Evolutionary conservation across 352 stramenopile genomes (phyloP).

Genomic region (Globisporangium spinosum): DNA sequence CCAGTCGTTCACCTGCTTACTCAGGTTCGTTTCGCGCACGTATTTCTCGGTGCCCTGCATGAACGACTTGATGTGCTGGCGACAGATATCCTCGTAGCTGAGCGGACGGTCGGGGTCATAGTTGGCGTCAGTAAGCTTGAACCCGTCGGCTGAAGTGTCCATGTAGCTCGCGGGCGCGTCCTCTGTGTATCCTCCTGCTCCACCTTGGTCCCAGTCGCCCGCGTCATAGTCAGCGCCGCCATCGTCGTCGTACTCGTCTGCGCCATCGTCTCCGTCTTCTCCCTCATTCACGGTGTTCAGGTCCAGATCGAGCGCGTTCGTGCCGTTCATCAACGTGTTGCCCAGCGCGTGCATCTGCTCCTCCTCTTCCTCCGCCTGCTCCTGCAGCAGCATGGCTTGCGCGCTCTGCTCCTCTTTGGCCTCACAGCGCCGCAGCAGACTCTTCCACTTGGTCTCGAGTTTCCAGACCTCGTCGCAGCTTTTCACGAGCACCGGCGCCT

Average conservation of each 20-base stretch:
- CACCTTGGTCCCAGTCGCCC: slow-evolving; percentile 27
- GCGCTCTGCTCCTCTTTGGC: slow-evolving; percentile 56
- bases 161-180: not conserved
- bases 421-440: slow-evolving; percentile 40
- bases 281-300: slow-evolving; percentile 24
- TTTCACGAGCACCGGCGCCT: slow-evolving; percentile 42
- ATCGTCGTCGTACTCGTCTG: slow-evolving; percentile 29
- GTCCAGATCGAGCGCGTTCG: slow-evolving; percentile 28
- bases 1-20: slow-evolving; percentile 72
- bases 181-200: not conserved
- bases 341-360: slow-evolving; percentile 47
- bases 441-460: slow-evolving; percentile 66
- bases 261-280: slow-evolving; percentile 21
- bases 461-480: slow-evolving; percentile 57
- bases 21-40: slow-evolving; percentile 65
- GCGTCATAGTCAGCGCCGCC: slow-evolving; percentile 15
- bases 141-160: not conserved
- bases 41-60: slow-evolving; percentile 83
- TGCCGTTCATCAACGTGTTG: slow-evolving; percentile 26
- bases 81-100: slow-evolving; percentile 72
- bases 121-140: slow-evolving; percentile 1
- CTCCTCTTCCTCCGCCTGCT: slow-evolving; percentile 66
- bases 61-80: slow-evolving; percentile 72
- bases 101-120: slow-evolving; percentile 26
- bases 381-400: slow-evolving; percentile 60